Conservation (phyloP, 1,284 basidiomycete genomes). For the Athelia psychrophila region DNA sequence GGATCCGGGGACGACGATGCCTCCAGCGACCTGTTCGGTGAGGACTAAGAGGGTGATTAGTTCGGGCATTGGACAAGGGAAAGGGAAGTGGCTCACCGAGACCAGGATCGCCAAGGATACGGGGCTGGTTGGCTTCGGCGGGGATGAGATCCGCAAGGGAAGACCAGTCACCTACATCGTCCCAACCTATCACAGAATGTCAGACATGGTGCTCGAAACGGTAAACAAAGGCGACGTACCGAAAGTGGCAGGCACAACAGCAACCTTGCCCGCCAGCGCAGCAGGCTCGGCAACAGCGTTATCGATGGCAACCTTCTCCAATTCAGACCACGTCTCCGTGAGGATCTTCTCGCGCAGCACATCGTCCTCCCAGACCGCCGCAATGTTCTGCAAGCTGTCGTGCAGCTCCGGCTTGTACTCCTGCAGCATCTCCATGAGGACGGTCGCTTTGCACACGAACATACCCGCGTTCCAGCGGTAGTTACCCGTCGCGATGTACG, state of each 20-base stretch:
- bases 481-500: constrained; percentile 78
- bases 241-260: constrained; percentile 85
- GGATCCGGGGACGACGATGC: constrained; percentile 82
- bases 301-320: constrained; percentile 84
- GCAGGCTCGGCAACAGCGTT: constrained; percentile 88
- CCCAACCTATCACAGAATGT: constrained; percentile 60
- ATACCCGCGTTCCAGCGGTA: constrained; percentile 88
- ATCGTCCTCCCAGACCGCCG: constrained; percentile 68
- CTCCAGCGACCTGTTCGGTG: constrained; percentile 81
- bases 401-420: constrained; percentile 72
- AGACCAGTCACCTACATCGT: constrained; percentile 85
- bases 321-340: constrained; percentile 63
- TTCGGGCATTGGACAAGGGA: not conserved
- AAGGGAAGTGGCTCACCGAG: constrained; percentile 48
- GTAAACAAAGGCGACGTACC: constrained; percentile 48
- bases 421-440: constrained; percentile 65
- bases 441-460: constrained; percentile 78
- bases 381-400: constrained; percentile 63
- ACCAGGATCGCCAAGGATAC: constrained; percentile 67
- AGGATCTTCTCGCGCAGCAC: constrained; percentile 47
- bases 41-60: constrained; percentile 40
- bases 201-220: constrained; percentile 7
- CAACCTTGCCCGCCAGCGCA: constrained; percentile 69
- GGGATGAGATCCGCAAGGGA: constrained; percentile 79
- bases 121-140: constrained; percentile 77